Base-by-base conservation (phyloP, 495 filamentous ascomycete genomes). In the Neohortaea acidophila region DNA sequence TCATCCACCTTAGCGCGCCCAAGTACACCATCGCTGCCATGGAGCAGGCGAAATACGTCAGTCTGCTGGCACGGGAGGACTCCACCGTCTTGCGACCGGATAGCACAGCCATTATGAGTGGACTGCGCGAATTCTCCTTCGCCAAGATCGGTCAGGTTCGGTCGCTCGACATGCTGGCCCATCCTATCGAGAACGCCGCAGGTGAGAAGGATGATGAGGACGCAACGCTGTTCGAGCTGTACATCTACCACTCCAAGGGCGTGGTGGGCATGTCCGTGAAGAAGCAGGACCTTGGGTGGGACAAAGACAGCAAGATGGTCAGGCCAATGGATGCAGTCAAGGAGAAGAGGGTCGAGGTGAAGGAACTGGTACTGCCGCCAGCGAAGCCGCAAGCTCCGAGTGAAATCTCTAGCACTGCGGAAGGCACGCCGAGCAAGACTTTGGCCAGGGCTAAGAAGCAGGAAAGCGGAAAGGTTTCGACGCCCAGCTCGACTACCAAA, bases 201-300 rank as follows among this genome's bases (percentile, higher is more conserved):
- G n/a, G n/a, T n/a, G 59, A 65, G n/a, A 61, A 59, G 21, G 67
- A 72, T 14, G 69, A 73, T 12, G 66, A 69, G 19, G 72, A 79
- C 15, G 73, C 67, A 13, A 54, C 64, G 2, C 53, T 93, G 33
- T 94, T 96, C 48, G 91, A 96, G 63, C 71, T 99, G 6, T 99
- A 96, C 58, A 80, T 82, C 15, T 91, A 93, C 77, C 86, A 99
- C 58, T 92, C 89, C 6, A 89, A 83, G 57, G 91, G 91, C 43
- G 84, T 94, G 28, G 84, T 83, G 1, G 84, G 79, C 51, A 49
- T 94, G 21, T 75, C 69, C 51, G 72, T 99, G 50, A 86, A 77
- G 56, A 79, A 81, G 56, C 72, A 76, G 32, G 86, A 94, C 58
- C 61, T 99, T 38, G 89, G 91, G 3, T 94, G 84, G 85, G 75